phyloP scores from a whole-genome alignment of 192 early-diverging fungal species.

The Gamsiella multidivaricata region DNA sequence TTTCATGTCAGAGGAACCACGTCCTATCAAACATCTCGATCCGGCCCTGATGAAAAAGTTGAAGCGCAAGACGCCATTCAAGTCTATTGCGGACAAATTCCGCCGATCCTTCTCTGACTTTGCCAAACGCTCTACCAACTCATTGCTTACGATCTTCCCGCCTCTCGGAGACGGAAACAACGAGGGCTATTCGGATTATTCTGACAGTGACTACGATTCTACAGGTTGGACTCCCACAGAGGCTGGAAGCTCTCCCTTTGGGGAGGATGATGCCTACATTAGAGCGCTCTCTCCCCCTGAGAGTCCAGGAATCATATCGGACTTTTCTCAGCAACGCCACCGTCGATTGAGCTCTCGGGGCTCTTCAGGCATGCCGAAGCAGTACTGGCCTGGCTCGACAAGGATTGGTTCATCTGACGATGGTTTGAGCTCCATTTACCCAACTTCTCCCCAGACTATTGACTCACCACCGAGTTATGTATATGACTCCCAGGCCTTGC shows the following conservation, averaged over 20 bases:
- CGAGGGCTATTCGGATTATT: conserved; percentile 47
- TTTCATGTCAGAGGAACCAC: conserved; percentile 36
- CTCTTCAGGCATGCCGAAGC: conserved; percentile 15
- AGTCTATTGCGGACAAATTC: conserved; percentile 37
- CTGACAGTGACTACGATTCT: conserved; percentile 39
- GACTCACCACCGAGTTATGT: background rate
- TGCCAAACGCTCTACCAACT: conserved; percentile 21
- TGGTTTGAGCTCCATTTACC: conserved; percentile 17
- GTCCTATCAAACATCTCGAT: conserved; percentile 36
- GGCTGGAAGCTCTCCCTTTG: conserved; percentile 11
- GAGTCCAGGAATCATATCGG: conserved; percentile 12
- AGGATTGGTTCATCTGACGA: conserved; percentile 23
- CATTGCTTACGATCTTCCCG: conserved; percentile 35
- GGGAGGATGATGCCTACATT: conserved; percentile 6
- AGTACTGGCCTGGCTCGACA: conserved; percentile 49
- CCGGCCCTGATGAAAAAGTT: conserved; percentile 29
- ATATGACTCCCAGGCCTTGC: background rate
- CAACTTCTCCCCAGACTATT: conserved; percentile 5
- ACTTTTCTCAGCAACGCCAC: conserved; percentile 1
- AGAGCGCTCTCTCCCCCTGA: conserved; percentile 22
- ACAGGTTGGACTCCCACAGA: conserved; percentile 26
- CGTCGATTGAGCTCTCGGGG: conserved; percentile 38
- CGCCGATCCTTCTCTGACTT: conserved; percentile 41
- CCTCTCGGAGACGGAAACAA: conserved; percentile 49
- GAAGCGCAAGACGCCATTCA: conserved; percentile 45